Evolutionary conservation across 805 yeast species (phyloP), one percentile per base, ranked within the genome.

Genomic region (Metschnikowia reukaufii): DNA sequence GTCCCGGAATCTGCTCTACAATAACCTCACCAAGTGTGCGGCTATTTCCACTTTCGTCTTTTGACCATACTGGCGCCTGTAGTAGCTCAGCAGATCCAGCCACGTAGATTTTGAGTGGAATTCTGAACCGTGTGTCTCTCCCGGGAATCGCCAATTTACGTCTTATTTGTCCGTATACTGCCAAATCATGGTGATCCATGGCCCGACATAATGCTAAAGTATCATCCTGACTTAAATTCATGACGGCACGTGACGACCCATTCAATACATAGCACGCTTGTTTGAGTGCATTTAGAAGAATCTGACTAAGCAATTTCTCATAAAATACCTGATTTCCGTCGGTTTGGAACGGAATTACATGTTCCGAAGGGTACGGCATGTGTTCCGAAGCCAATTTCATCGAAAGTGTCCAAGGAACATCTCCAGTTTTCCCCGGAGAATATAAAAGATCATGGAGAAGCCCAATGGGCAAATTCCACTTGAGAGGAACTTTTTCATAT

Each of bases 391-490:
- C 49, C 8, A 42, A 40, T 16, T 46, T 52, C 15, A 66, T 52
- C 7, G 39, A 63, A 45, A 39, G 79, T 72, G 12, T 79, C 67
- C 18, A 84, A 56, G 21, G 68, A 39, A 4, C 15, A 8, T 13
- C 20, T 9, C 13, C 36, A 4, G 39, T 87, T 85, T 40, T 67
- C 25, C 36, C 21, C 18, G 72, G 61, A 1, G 71, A 68, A n/a
- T 70, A 65, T 47, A 77, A 58, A 7, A 72, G 65, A 55, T 88
- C 96, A 58, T 75, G 81, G 2, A 83, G 62, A 4, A 85, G 65
- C 0, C 96, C 96, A 1, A 83, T 63, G 0, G 96, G 96, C 51
- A 80, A 69, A 53, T 86, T 81, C 96, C 97, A 89, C 41, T 77
- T 73, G 25, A 90, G 51, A 0, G 94, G 89, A 1, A 74, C 81